Evolutionary conservation across 768 basidiomycete genomes (phyloP).

Genomic region (Mycena olivaceomarginata): DNA sequence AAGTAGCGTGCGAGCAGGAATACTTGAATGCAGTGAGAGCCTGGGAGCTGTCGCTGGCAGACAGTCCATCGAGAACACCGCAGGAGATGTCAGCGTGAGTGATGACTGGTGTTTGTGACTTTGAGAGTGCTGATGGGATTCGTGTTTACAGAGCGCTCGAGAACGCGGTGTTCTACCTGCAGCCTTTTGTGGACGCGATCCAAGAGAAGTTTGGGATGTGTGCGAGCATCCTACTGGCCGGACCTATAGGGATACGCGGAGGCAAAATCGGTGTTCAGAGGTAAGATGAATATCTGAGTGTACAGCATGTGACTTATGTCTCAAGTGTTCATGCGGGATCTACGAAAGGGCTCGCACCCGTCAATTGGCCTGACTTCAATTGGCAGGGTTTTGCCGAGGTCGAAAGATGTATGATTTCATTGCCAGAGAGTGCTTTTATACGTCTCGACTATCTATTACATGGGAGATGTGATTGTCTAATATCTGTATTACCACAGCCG

Average conservation of each 20-base stretch:
- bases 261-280: constrained; percentile 9
- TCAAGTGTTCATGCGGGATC: background rate
- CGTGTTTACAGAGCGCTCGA: background rate
- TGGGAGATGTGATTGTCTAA: background rate
- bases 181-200: constrained; percentile 11
- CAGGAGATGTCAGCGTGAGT: constrained; percentile 10
- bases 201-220: constrained; percentile 15
- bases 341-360: background rate
- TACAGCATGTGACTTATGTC: background rate
- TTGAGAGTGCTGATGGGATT: background rate
- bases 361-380: background rate
- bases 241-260: background rate
- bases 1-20: background rate
- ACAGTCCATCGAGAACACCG: constrained; percentile 9
- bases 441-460: background rate
- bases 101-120: background rate
- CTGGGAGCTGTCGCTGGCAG: constrained; percentile 14
- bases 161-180: constrained; percentile 9
- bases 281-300: background rate
- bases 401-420: background rate
- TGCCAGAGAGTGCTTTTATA: background rate
- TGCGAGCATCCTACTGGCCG: background rate
- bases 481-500: background rate
- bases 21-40: background rate
- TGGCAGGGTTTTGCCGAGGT: background rate